These are phyloP conservation scores for Anastatica hierochuntica DNA, from an alignment of 345 rosid species.

Conservation along the genomic window DNA sequence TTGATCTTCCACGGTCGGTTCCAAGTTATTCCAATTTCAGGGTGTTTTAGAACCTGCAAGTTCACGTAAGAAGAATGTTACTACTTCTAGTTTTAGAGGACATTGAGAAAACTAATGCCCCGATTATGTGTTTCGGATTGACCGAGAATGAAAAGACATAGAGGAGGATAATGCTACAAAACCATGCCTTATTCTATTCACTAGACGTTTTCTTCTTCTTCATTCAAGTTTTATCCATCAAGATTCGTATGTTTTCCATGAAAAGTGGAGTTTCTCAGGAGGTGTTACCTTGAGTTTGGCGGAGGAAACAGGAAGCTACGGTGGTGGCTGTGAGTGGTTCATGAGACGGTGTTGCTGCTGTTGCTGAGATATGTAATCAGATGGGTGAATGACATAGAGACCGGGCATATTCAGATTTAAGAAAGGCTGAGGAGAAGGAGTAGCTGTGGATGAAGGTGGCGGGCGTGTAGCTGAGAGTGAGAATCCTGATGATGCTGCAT, in stretches of 20 bases:
- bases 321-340: constrained; percentile 47
- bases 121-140: neutral
- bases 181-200: neutral
- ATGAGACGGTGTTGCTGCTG: constrained; percentile 19
- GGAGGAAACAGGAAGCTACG: constrained; percentile 16
- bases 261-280: neutral
- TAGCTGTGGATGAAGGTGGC: constrained; percentile 38
- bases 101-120: neutral
- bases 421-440: constrained; percentile 35
- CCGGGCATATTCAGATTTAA: constrained; percentile 25
- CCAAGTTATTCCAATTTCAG: constrained; percentile 6
- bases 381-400: constrained; percentile 34
- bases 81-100: neutral
- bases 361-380: constrained; percentile 11
- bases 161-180: neutral
- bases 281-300: constrained; percentile 14
- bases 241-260: no score
- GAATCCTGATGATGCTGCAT: constrained; percentile 99
- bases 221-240: constrained; percentile 1
- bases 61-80: neutral
- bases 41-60: constrained; percentile 18
- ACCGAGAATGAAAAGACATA: neutral
- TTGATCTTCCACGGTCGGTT: constrained; percentile 2
- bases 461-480: constrained; percentile 50
- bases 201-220: neutral